These are phyloP conservation scores for Gossypium aridum DNA, from an alignment of 441 rosid species.

Conservation along the genomic window DNA sequence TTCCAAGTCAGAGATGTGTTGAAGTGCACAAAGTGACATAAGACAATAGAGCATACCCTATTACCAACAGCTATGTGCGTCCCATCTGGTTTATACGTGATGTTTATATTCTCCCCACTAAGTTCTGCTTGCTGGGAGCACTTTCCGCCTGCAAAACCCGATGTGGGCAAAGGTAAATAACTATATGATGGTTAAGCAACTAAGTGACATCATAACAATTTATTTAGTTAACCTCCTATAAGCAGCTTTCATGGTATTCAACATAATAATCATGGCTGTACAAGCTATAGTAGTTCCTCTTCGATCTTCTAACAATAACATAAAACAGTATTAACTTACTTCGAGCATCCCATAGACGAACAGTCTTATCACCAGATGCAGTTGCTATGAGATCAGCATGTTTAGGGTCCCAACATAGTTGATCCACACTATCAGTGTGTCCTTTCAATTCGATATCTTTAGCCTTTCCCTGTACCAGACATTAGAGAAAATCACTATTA, in stretches of 20 bases:
- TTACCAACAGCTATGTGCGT: slow-evolving; percentile 93
- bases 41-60: slow-evolving; percentile 49
- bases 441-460: slow-evolving; percentile 92
- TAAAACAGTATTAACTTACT: slow-evolving; percentile 40
- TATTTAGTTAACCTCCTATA: neutral
- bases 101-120: slow-evolving; percentile 96
- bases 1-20: neutral
- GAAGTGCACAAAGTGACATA: slow-evolving; percentile 6
- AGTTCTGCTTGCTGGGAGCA: slow-evolving; percentile 94
- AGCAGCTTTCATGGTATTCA: neutral
- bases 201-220: neutral
- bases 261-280: neutral
- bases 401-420: slow-evolving; percentile 95
- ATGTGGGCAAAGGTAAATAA: slow-evolving; percentile 11
- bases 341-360: slow-evolving; percentile 92
- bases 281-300: neutral
- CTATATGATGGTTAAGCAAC: neutral
- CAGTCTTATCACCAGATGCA: slow-evolving; percentile 99
- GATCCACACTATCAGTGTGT: slow-evolving; percentile 96
- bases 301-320: neutral
- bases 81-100: slow-evolving; percentile 91
- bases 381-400: slow-evolving; percentile 89
- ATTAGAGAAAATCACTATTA: neutral
- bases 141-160: slow-evolving; percentile 67
- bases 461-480: slow-evolving; percentile 54